Evolutionary conservation across 2,329 filamentous ascomycete genomes (phyloP).

Genomic region (Amesomyces nigricolor): DNA sequence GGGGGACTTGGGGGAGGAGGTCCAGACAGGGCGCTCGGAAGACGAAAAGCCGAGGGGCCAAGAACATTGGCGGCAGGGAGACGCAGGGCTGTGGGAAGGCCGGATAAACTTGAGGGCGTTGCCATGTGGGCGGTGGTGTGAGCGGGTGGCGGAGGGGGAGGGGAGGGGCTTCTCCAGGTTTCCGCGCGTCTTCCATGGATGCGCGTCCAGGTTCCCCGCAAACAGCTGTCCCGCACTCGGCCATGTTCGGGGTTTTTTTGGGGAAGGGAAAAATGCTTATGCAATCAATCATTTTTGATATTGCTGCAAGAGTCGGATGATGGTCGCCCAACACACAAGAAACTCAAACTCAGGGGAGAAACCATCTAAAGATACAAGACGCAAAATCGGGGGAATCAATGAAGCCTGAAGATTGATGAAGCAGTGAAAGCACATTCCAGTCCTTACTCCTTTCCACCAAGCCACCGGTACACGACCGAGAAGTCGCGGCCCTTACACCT

Average conservation of each 20-base stretch:
- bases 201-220: background rate
- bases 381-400: background rate
- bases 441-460: conserved; percentile 48
- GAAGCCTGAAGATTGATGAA: too few species aligned
- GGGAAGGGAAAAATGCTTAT: background rate
- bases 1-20: background rate
- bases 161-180: background rate
- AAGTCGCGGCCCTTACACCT: conserved; percentile 67
- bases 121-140: too few species aligned
- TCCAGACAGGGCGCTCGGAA: background rate
- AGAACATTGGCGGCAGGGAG: background rate
- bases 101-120: background rate
- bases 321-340: too few species aligned
- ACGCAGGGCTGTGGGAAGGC: background rate
- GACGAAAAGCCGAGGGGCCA: background rate
- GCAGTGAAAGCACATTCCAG: background rate
- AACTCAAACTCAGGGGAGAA: too few species aligned
- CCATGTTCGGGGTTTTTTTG: background rate
- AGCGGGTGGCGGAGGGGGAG: background rate
- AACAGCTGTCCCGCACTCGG: background rate
- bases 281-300: background rate
- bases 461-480: conserved; percentile 71
- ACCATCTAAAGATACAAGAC: background rate
- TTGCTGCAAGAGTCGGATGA: background rate
- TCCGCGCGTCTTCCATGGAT: background rate